Evolutionary conservation across 768 basidiomycete species (phyloP).

Genomic region (Inosperma sp.): DNA sequence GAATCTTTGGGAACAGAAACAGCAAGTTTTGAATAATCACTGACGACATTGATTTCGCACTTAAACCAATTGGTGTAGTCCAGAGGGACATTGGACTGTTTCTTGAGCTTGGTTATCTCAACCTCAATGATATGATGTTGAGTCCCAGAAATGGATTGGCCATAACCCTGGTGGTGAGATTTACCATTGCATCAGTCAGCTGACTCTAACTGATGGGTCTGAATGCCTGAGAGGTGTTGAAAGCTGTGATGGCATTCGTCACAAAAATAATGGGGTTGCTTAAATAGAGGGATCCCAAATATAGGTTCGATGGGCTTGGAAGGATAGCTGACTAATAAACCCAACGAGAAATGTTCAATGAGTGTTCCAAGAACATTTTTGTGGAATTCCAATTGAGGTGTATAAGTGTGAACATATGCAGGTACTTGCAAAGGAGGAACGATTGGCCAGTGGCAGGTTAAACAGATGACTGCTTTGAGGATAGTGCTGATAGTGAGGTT

Average conservation of each 20-base stretch:
- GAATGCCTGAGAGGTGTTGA: background rate
- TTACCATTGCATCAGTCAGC: background rate
- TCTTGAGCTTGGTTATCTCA: background rate
- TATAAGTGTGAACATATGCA: background rate
- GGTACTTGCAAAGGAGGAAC: background rate
- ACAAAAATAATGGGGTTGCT: background rate
- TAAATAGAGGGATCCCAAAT: constrained; percentile 3
- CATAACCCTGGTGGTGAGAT: background rate
- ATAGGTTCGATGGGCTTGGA: background rate
- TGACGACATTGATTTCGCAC: background rate
- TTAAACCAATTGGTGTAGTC: background rate
- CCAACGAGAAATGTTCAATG: background rate
- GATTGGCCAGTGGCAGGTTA: background rate
- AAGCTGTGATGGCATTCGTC: constrained; percentile 1
- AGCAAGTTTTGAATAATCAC: constrained; percentile 4
- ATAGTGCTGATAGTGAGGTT: background rate
- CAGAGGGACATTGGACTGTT: background rate
- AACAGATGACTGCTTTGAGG: background rate
- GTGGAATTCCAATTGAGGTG: background rate
- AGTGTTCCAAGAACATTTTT: background rate
- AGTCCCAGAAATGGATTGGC: background rate
- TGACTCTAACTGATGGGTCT: constrained; percentile 3
- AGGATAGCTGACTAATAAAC: background rate
- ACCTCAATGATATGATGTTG: constrained; percentile 1
- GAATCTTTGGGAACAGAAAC: constrained; percentile 1